Base-by-base conservation (phyloP, 371 early-diverging fungal species). In the Mortierella sp. region DNA sequence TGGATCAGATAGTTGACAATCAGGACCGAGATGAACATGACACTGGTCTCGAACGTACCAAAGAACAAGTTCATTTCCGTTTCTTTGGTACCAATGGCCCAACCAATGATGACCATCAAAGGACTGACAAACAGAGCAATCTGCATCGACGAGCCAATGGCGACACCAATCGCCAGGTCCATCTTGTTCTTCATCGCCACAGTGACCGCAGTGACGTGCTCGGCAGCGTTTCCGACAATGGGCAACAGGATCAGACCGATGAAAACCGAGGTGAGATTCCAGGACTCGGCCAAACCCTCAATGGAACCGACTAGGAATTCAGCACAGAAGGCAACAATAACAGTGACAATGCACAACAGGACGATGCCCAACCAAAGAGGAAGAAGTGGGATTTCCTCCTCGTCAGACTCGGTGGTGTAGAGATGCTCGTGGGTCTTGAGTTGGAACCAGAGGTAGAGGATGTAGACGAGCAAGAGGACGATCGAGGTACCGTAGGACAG, bases 121-220 rank as follows among this genome's bases (percentile, higher is more conserved):
- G 97, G 98, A 22, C 95, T 94, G 4, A 96, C 96, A 39, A 97
- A 88, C 24, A 98, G 88, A 1, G 96, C 95, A 68, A 97, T 96
- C 85, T 97, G 97, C 91, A 96, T 94, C 61, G 93, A 93, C n/a
- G 95, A 95, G 2, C 97, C 97, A 14, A 97, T 88, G 22, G 97
- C 96, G 26, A 97, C 93, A 45, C 94, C 92, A 43, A 98, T 88
- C 0, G 95, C 92, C 37, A 96, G 84, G 72, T 97, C 96, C 95
- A 97, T 96, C 89, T 97, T 96, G 88, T 97, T 91, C 68, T 94
- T 91, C 70, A 93, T 86, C 0, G 97, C 96, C 14, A 93, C 92
- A 0, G 93, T 92, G 14, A 96, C 93, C 4, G 96, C 97, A 5
- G 94, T 94, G 44, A 94, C 90, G 80, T 97, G 96, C 77, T 94